Evolutionary conservation across 2,329 filamentous ascomycete genomes (phyloP).

Genomic region (Nothophaeocryptopus gaeumannii): DNA sequence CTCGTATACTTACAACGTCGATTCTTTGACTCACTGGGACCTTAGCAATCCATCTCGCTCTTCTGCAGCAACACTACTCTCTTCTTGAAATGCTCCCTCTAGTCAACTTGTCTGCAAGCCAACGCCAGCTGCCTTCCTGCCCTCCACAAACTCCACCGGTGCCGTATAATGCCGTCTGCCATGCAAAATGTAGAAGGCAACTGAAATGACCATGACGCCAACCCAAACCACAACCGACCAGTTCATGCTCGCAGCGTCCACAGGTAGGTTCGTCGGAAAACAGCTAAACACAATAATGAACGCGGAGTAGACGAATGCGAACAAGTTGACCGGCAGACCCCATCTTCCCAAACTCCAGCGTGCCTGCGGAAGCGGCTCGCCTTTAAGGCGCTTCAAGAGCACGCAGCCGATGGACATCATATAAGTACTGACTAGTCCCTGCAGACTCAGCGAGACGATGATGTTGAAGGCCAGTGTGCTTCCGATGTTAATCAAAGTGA

Average conservation of each 20-base stretch:
- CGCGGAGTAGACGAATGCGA: slow-evolving; percentile 29
- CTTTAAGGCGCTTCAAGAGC: slow-evolving; percentile 24
- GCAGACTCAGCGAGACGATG: slow-evolving; percentile 36
- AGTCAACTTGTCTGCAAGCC: slow-evolving; percentile 27
- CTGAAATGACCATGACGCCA: slow-evolving; percentile 27
- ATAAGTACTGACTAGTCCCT: slow-evolving; percentile 38
- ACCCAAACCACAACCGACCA: slow-evolving; percentile 34
- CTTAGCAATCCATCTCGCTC: too few relatives aligned
- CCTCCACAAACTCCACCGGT: slow-evolving; percentile 32
- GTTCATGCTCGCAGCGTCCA: slow-evolving; percentile 28
- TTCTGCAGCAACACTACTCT: too few relatives aligned
- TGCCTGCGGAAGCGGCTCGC: slow-evolving; percentile 26
- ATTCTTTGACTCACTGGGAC: too few relatives aligned
- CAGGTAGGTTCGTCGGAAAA: slow-evolving; percentile 30
- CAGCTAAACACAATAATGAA: slow-evolving; percentile 33
- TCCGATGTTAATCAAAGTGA: slow-evolving; percentile 38
- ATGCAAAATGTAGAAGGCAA: slow-evolving; percentile 28
- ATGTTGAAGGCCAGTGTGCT: slow-evolving; percentile 38
- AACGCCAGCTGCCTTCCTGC: slow-evolving; percentile 24
- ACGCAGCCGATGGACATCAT: slow-evolving; percentile 38
- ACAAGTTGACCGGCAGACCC: slow-evolving; percentile 30
- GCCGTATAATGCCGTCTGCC: slow-evolving; percentile 30
- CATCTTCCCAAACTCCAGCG: slow-evolving; percentile 28
- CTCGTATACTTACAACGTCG: too few relatives aligned
- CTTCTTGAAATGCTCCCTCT: too few relatives aligned